Conservation (phyloP, 1,284 basidiomycete species). For the Mycena sp. region DNA sequence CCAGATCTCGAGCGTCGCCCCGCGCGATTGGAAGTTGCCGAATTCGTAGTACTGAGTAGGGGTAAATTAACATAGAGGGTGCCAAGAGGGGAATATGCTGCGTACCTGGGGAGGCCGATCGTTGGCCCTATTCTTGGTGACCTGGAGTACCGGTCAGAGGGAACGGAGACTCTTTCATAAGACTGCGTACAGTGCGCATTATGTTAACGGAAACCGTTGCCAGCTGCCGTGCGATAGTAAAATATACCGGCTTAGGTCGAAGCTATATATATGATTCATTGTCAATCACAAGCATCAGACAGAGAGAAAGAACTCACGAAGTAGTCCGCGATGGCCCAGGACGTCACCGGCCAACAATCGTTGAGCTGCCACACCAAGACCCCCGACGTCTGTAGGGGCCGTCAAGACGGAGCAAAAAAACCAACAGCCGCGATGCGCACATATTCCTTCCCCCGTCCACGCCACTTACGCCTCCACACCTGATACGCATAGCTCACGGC, state of each 20-base stretch:
- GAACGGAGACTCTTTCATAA: background rate
- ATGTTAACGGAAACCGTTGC: constrained; percentile 81
- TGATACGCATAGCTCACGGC: constrained; percentile 80
- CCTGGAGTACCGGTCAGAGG: constrained; percentile 39
- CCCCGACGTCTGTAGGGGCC: constrained; percentile 12
- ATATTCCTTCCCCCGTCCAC: constrained; percentile 74
- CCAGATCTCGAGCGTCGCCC: constrained; percentile 74
- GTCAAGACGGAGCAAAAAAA: background rate
- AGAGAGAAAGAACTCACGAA: constrained; percentile 46
- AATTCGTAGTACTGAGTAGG: constrained; percentile 41
- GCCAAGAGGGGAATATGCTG: constrained; percentile 45
- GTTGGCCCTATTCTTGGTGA: constrained; percentile 63
- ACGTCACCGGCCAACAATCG: constrained; percentile 87
- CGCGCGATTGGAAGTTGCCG: constrained; percentile 27
- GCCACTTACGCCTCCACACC: constrained; percentile 82
- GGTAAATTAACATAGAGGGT: background rate
- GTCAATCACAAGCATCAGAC: background rate
- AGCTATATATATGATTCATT: constrained; percentile 40
- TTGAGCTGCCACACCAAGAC: constrained; percentile 61
- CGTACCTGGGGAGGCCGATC: constrained; percentile 69
- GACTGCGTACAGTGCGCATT: constrained; percentile 64
- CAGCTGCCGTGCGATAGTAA: constrained; percentile 75
- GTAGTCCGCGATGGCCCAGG: constrained; percentile 85
- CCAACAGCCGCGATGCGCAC: background rate
- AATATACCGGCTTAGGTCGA: constrained; percentile 81